These are phyloP conservation scores for Collybiopsis confluens DNA, from an alignment of 768 basidiomycete genomes.

Conservation along the genomic window DNA sequence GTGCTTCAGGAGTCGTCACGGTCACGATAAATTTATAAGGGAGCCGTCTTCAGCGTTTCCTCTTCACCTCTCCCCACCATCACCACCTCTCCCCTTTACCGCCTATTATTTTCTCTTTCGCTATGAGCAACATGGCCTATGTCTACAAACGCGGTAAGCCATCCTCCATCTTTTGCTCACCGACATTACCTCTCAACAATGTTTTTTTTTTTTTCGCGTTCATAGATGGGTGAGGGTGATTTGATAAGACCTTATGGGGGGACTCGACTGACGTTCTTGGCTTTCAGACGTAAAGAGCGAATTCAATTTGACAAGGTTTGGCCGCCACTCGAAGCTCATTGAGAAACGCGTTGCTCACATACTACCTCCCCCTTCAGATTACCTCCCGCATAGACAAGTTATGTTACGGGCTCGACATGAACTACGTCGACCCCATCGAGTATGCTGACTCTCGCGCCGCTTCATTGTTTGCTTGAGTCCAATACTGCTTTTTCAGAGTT, in stretches of 20 bases:
- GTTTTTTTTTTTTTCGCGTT: slow-evolving; percentile 29
- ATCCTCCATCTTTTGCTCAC: background rate
- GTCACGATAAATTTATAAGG: slow-evolving; percentile 7
- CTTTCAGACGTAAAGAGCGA: slow-evolving; percentile 75
- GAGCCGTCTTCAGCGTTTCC: background rate
- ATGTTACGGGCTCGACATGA: slow-evolving; percentile 91
- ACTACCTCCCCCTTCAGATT: slow-evolving; percentile 49
- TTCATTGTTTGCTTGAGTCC: no score
- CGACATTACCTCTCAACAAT: background rate
- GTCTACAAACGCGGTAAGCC: slow-evolving; percentile 31
- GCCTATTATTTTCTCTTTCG: background rate
- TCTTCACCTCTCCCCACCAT: background rate
- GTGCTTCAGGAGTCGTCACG: background rate
- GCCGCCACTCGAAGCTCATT: slow-evolving; percentile 7
- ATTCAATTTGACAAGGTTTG: slow-evolving; percentile 90
- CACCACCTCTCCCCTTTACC: background rate
- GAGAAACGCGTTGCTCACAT: slow-evolving; percentile 16
- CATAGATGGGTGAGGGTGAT: slow-evolving; percentile 10
- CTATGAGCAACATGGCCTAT: slow-evolving; percentile 15
- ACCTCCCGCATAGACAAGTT: slow-evolving; percentile 85
- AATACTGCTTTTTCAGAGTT: slow-evolving; percentile 58
- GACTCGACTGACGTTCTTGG: slow-evolving; percentile 25
- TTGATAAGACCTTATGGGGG: slow-evolving; percentile 24
- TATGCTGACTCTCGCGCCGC: slow-evolving; percentile 35
- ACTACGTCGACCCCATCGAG: slow-evolving; percentile 94